Conservation (phyloP, 2,329 filamentous ascomycete genomes). For the Pestalotiopsis sp. region DNA sequence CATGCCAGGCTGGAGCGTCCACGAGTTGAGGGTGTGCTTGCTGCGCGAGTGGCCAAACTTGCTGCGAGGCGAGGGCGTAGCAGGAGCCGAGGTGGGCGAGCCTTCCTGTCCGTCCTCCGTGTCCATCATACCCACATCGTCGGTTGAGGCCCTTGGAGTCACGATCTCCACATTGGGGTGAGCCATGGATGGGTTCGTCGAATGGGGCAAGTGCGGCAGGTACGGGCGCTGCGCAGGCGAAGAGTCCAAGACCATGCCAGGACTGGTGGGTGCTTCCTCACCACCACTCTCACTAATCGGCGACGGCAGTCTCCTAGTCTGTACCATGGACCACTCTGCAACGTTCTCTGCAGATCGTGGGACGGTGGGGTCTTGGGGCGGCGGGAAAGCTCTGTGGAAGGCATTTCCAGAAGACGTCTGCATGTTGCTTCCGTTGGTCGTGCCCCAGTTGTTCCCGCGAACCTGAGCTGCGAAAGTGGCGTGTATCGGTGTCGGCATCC, state of each 20-base stretch:
- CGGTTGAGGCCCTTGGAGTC: constrained; percentile 23
- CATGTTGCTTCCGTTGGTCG: constrained; percentile 28
- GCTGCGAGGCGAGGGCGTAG: constrained; percentile 50
- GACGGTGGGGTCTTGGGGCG: constrained; percentile 42
- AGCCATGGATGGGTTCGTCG: constrained; percentile 34
- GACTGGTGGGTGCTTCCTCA: constrained; percentile 44
- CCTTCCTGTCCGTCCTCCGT: constrained; percentile 26
- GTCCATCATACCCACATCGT: constrained; percentile 37
- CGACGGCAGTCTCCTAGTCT: constrained; percentile 58
- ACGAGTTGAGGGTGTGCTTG: constrained; percentile 62
- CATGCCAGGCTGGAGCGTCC: constrained; percentile 65
- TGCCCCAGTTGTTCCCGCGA: constrained; percentile 52
- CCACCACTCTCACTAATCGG: constrained; percentile 60
- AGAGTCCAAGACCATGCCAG: constrained; percentile 42
- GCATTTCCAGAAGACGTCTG: constrained; percentile 25
- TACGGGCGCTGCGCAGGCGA: constrained; percentile 35
- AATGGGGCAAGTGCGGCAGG: constrained; percentile 36
- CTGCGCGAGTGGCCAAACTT: constrained; percentile 60
- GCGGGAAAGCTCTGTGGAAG: constrained; percentile 33
- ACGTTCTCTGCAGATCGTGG: constrained; percentile 50
- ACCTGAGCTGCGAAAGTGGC: constrained; percentile 59
- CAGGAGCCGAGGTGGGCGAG: constrained; percentile 35
- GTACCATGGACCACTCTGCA: constrained; percentile 54
- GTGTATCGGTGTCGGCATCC: constrained; percentile 64
- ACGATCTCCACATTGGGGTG: constrained; percentile 39